Percentiles rank a stretch among this genome's conserved stretches.
Evolutionary conservation across 2,329 filamentous ascomycete species (phyloP).

Genomic region (Onygenales sp.): DNA sequence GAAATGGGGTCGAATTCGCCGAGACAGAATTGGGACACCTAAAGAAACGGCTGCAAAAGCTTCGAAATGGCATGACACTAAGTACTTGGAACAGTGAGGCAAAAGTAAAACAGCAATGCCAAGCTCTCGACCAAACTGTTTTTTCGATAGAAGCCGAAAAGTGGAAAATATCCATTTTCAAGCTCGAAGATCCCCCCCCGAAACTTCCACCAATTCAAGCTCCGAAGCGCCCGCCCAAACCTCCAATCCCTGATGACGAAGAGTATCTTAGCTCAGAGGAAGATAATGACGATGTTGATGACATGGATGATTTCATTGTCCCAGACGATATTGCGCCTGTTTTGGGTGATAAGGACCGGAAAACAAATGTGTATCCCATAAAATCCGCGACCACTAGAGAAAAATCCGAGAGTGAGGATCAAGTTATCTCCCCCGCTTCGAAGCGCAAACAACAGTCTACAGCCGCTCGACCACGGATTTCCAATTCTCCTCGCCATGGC

Average conservation of each 20-base stretch:
- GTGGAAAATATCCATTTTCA: constrained; percentile 38
- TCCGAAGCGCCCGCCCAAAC: constrained; percentile 3
- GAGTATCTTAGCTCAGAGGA: constrained; percentile 26
- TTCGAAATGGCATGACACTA: constrained; percentile 43
- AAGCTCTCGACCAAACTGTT: constrained; percentile 55
- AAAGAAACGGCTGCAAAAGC: constrained; percentile 45
- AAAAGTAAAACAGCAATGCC: constrained; percentile 48
- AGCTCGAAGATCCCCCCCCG: constrained; percentile 22
- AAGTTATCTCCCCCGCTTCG: constrained; percentile 14
- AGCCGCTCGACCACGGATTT: constrained; percentile 5
- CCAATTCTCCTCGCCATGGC: background rate
- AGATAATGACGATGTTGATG: constrained; percentile 9
- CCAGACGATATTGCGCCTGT: constrained; percentile 11
- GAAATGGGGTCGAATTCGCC: constrained; percentile 37
- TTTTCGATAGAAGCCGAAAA: constrained; percentile 41
- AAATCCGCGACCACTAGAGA: background rate
- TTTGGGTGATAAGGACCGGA: background rate
- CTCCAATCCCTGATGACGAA: constrained; percentile 12
- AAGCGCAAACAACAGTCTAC: constrained; percentile 9
- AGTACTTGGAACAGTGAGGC: constrained; percentile 44
- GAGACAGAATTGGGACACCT: constrained; percentile 34
- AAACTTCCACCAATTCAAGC: constrained; percentile 12
- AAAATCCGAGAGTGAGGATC: constrained; percentile 16
- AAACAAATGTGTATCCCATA: background rate
- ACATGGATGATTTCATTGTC: constrained; percentile 23